Base-by-base conservation (phyloP, 371 early-diverging fungal species). In the Circinella umbellata region DNA sequence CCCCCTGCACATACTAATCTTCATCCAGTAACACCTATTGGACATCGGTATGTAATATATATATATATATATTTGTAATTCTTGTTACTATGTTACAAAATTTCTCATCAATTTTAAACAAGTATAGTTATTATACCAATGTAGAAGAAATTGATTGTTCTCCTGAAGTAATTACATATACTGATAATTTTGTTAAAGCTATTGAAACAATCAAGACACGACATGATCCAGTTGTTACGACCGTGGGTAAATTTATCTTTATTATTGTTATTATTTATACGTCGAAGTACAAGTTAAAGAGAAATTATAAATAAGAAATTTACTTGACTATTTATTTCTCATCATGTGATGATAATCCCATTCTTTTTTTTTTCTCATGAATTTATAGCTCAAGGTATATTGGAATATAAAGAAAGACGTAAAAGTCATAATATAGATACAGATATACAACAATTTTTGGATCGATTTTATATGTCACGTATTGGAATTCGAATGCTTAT, bases 401-500 rank as follows among this genome's bases (percentile, higher is more conserved):
- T 92, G 62, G 97, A 98, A 78, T 94, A 94, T 78, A 98, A 98
- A 80, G 88, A 92, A 61, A 76, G 80, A 73, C 89, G 75, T 69
- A 86, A 79, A 60, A 84, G 84, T 4, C 73, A 80, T 10, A 54
- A 78, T 18, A 89, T 95, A 39, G 95, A 96, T 74, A 89, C 88
- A 47, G 94, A 92, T 59, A 87, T 97, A 10, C 97, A 98, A 80
- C 85, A 88, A 36, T 98, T 98, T 75, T 81, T 98, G 70, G 98
- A 97, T 81, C 90, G 97, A n/a, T 98, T 98, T 81, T 97, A 97
- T 84, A 91, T 97, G 91, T 96, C 96, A 36, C 93, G 99, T 54
- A 98, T 98, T 70, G 99, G 99, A 17, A 97, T 98, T 71, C 92
- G 99, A 69, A 95, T 97, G 95, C 84, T 98, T 53, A 94, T 96